Base-by-base conservation (phyloP, 2,329 filamentous ascomycete genomes). In the Aspergillus aculeatus region DNA sequence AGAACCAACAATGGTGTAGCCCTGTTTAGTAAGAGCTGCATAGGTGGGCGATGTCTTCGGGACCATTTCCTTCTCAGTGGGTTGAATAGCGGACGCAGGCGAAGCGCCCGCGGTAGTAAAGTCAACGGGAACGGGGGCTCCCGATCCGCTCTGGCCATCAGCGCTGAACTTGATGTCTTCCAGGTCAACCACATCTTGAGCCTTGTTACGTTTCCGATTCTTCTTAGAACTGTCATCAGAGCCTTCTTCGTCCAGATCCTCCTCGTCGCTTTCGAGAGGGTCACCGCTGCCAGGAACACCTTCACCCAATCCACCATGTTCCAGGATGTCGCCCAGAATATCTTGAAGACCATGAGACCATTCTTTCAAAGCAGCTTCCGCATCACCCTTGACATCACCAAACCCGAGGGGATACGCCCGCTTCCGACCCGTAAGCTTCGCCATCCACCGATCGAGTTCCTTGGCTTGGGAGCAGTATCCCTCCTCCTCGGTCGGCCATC, bases 371-470 rank as follows among this genome's bases (percentile, higher is more conserved):
- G 89, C 82, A 52, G 84, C 76, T 21, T 81, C 78, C 21, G 87
- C 85, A 71, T 95, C 89, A n/a, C 78, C 82, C 76, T 92, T 96
- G 59, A 90, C 85, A 75, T 98, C 92, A 2, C 90, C 92, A 82
- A 94, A 88, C 4, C 95, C 95, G 6, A 98, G 80, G 0, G 94
- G 94, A 69, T 89, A 98, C 0, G 92, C 93, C 71, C 93, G 84
- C 78, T 94, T 96, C 62, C 89, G 85, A 1, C 86, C 89, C 0
- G 93, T 96, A 69, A 99, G 78, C 72, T 92, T 96, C n/a, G 94
- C 92, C 90, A 99, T 91, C 94, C 95, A 98, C 73, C 87, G 92
- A 73, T 99, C 94, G 3, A 96, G 82, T 66, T 96, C 89, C 70
- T 89, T 90, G 1, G 94, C 94, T 73, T 98, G 94, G 63, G 91